Evolutionary conservation across 441 rosid genomes (phyloP).

Genomic region (Hura crepitans): DNA sequence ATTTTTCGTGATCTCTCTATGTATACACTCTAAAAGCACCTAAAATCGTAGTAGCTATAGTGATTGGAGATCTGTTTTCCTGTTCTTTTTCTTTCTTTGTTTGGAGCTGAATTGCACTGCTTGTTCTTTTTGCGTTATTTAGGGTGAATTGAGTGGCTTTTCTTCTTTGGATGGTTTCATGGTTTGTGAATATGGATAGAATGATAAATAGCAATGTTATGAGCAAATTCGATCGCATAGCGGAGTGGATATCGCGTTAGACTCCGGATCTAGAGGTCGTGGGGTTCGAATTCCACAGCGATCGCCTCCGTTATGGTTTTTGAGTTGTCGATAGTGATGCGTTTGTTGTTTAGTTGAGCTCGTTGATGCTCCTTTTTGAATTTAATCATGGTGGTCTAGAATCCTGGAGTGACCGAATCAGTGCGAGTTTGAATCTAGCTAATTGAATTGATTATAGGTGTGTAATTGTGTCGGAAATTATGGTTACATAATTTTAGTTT

Average conservation of each 20-base stretch:
- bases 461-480: not conserved
- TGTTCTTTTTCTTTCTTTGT: not conserved
- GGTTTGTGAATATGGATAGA: not conserved
- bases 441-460: not conserved
- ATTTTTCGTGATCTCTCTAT: not conserved
- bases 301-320: constrained; percentile 32
- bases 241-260: constrained; percentile 99
- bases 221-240: constrained; percentile 60
- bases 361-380: too few relatives aligned
- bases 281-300: constrained; percentile 99
- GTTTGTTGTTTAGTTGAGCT: constrained; percentile 4
- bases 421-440: not conserved
- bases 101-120: not conserved
- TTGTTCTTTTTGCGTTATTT: not conserved
- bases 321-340: not conserved
- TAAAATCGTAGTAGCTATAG: not conserved
- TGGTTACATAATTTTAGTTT: not conserved
- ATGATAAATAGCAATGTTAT: not conserved
- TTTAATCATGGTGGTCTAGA: not conserved
- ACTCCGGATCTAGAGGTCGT: constrained; percentile 99
- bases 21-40: too few relatives aligned
- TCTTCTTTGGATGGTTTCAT: not conserved
- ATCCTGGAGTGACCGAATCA: not conserved
- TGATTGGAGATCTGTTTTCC: not conserved
- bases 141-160: not conserved